Base-by-base conservation (phyloP, 345 rosid species). In the Dipteronia sinensis region DNA sequence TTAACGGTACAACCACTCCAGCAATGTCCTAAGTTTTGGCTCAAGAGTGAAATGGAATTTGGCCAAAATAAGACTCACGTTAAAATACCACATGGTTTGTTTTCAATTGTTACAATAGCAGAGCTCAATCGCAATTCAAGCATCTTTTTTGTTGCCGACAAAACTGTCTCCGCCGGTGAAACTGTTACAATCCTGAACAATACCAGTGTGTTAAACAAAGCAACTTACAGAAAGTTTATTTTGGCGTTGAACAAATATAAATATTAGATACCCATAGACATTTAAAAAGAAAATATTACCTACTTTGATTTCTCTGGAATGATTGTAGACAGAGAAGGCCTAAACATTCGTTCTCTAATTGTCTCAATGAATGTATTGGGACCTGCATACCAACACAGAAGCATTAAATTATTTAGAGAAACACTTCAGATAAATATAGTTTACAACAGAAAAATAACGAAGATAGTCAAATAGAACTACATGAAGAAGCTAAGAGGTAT, bases 301-400 rank as follows among this genome's bases (percentile, higher is more conserved):
- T 97, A 97, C 99, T 93, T 97, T 94, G 98, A 67, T 89, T 91
- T 89, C 83, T 94, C 99, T 12, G 96, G 83, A 59, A 94, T 85
- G 77, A 94, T 86, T 6, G 98, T 97, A 40, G 96, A 90, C 69
- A 97, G 78, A 49, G 99, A 91, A 44, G 99, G 99, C 87, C 75
- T 90, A 88, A 97, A 97, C 97, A 97, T 90, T 79, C 85, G 87
- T 77, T 97, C 99, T 82, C 96, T 83, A 74, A 97, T 88, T n/a
- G 98, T 90, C 89, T 94, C 98, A 62, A 94, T 87, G 78, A 91
- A 93, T 7, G 97, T 89, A 79, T 89, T 93, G 51, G 96, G 89
- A 80, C 92, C 98, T 94, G 87, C 82, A 83, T 56, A 78, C 31
- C 62, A 77, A 51, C 68, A 58, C 73, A 73, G 61, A 44, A 74